phyloP scores from a whole-genome alignment of 2,329 filamentous ascomycete species.

The Zymoseptoria tritici region DNA sequence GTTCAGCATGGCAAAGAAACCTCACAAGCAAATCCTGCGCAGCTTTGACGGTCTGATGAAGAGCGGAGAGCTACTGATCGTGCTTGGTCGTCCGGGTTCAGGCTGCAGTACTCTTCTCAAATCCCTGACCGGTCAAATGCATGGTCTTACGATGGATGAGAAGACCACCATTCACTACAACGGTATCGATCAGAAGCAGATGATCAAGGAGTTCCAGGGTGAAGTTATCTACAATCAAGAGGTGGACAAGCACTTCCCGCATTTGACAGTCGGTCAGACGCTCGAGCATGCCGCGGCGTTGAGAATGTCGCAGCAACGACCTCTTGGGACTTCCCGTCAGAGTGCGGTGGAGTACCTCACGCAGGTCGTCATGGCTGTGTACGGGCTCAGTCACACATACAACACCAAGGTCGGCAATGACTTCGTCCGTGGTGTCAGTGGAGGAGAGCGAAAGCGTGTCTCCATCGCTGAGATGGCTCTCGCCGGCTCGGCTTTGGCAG shows the following conservation, averaged over 20 bases:
- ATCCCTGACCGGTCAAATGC: conserved; percentile 52
- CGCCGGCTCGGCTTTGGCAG: conserved; percentile 32
- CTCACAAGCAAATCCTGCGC: conserved; percentile 49
- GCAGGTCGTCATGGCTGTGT: conserved; percentile 46
- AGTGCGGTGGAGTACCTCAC: conserved; percentile 41
- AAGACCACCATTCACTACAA: conserved; percentile 54
- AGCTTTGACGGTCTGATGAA: conserved; percentile 48
- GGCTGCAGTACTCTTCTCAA: conserved; percentile 60
- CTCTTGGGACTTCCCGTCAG: conserved; percentile 33
- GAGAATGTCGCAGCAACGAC: conserved; percentile 40
- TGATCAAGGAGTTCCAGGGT: conserved; percentile 42
- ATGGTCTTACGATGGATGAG: conserved; percentile 49
- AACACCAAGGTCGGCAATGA: conserved; percentile 52
- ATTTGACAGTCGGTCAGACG: conserved; percentile 51
- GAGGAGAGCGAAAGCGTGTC: conserved; percentile 48
- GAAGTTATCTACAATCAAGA: conserved; percentile 42
- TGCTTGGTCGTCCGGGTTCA: conserved; percentile 44
- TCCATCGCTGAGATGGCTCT: conserved; percentile 50
- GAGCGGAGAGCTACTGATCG: conserved; percentile 43
- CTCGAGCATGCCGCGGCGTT: conserved; percentile 49
- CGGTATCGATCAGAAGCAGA: conserved; percentile 40
- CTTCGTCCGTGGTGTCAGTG: conserved; percentile 54
- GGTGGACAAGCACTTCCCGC: conserved; percentile 48
- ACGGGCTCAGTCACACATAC: conserved; percentile 49
- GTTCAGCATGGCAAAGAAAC: conserved; percentile 41